These are phyloP conservation scores for Cyclocybe aegerita DNA, from an alignment of 768 basidiomycete genomes.

Conservation along the genomic window DNA sequence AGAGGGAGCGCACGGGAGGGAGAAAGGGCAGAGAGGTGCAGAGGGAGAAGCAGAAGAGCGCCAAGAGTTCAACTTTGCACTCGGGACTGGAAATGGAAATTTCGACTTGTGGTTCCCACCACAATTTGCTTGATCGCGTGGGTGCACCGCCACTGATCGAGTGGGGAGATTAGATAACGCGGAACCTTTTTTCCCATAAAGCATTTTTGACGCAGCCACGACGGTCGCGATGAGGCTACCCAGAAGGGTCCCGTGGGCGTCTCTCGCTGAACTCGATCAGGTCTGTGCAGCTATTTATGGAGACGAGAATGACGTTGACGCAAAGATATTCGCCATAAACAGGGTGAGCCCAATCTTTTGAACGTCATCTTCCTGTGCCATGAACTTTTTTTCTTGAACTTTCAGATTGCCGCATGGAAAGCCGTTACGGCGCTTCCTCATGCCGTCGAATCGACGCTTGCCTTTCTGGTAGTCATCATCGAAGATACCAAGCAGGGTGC, in stretches of 20 bases:
- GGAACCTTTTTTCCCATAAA: constrained; percentile 11
- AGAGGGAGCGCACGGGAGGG: not conserved
- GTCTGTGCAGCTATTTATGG: constrained; percentile 73
- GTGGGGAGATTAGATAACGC: constrained; percentile 7
- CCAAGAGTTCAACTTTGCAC: constrained; percentile 5
- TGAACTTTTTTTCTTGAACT: constrained; percentile 4
- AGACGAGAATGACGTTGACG: constrained; percentile 57
- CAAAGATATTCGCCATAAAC: constrained; percentile 59
- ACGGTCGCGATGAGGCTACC: constrained; percentile 67
- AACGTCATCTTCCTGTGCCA: not conserved
- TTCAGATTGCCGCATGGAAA: constrained; percentile 78
- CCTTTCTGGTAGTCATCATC: constrained; percentile 57
- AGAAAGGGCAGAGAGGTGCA: constrained; percentile 12
- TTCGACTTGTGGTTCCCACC: too few species aligned
- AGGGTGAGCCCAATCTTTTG: constrained; percentile 45
- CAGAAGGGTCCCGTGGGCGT: constrained; percentile 79
- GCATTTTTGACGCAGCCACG: not conserved
- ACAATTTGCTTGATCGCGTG: too few species aligned
- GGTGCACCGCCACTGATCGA: too few species aligned
- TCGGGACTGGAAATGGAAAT: not conserved
- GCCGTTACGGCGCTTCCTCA: constrained; percentile 76
- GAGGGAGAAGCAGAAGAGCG: constrained; percentile 5
- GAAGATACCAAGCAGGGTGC: constrained; percentile 44
- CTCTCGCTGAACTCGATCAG: constrained; percentile 67
- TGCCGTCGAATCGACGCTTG: constrained; percentile 72